phyloP scores from a whole-genome alignment of 345 rosid genomes.

The Corchorus olitorius region DNA sequence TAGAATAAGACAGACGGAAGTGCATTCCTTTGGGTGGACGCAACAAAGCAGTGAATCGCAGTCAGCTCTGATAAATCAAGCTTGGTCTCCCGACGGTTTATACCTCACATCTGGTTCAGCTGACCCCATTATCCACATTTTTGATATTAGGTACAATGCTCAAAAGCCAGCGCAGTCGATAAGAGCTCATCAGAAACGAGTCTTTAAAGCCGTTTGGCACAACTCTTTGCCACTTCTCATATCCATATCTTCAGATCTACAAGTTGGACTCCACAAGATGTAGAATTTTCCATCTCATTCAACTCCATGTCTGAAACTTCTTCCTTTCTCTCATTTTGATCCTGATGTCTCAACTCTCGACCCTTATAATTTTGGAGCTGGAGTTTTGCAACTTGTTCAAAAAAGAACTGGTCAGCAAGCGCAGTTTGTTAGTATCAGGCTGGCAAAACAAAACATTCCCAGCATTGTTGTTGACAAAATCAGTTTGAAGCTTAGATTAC shows the following conservation, averaged over 20 bases:
- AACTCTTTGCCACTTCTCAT: slow-evolving; percentile 67
- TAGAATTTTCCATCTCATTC: background rate
- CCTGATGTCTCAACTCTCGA: background rate
- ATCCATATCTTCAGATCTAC: slow-evolving; percentile 87
- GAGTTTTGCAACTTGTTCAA: background rate
- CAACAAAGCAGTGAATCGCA: slow-evolving; percentile 95
- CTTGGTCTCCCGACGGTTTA: slow-evolving; percentile 95
- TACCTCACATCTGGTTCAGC: slow-evolving; percentile 86
- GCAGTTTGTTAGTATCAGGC: background rate
- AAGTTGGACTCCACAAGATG: slow-evolving; percentile 79
- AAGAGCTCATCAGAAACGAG: slow-evolving; percentile 84
- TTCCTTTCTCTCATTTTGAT: slow-evolving; percentile 2
- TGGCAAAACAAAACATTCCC: too few species aligned
- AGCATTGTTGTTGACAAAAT: too few species aligned
- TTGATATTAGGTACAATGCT: slow-evolving; percentile 83
- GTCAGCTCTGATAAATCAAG: slow-evolving; percentile 87
- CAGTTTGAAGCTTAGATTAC: too few species aligned
- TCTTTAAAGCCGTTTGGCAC: slow-evolving; percentile 90
- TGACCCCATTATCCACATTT: slow-evolving; percentile 84
- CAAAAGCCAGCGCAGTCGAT: slow-evolving; percentile 78
- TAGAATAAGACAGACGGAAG: slow-evolving; percentile 73
- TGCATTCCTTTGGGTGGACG: slow-evolving; percentile 90
- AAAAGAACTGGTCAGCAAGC: background rate
- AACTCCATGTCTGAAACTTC: background rate
- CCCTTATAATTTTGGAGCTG: background rate